phyloP scores from a whole-genome alignment of 257 asterid genomes.

The Ehretia macrophylla region DNA sequence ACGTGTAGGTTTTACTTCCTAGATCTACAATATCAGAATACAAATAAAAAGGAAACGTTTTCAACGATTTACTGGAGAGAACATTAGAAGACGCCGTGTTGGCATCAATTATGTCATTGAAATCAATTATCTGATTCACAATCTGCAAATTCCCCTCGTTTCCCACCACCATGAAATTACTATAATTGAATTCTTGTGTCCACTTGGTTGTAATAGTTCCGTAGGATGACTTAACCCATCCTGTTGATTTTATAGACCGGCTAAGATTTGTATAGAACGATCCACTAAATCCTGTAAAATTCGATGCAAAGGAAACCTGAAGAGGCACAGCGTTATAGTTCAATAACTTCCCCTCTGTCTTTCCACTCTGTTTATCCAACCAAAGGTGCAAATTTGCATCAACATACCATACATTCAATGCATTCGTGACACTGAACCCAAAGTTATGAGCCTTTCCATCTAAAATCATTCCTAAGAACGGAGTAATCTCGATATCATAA shows the following conservation, averaged over 20 bases:
- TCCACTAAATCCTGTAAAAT: slow-evolving; percentile 60
- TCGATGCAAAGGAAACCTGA: slow-evolving; percentile 21
- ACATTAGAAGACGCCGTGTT: slow-evolving; percentile 17
- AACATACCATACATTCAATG: slow-evolving; percentile 68
- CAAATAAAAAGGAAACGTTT: slow-evolving; percentile 31
- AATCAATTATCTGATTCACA: slow-evolving; percentile 49
- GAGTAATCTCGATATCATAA: slow-evolving; percentile 70
- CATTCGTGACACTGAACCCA: slow-evolving; percentile 53
- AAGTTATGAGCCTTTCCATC: slow-evolving; percentile 57
- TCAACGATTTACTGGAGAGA: slow-evolving; percentile 15
- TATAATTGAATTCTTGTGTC: slow-evolving; percentile 34
- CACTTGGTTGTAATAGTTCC: slow-evolving; percentile 44
- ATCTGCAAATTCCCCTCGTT: slow-evolving; percentile 55
- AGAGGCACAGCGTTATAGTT: slow-evolving; percentile 23
- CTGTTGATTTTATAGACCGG: slow-evolving; percentile 44
- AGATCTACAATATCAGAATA: slow-evolving; percentile 35
- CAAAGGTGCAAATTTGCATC: slow-evolving; percentile 87
- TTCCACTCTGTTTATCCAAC: slow-evolving; percentile 47
- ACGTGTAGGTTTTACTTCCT: slow-evolving; percentile 40
- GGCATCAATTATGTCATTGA: slow-evolving; percentile 28
- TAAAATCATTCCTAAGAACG: slow-evolving; percentile 42
- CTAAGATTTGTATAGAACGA: slow-evolving; percentile 36
- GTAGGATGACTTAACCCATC: slow-evolving; percentile 59
- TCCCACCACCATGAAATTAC: slow-evolving; percentile 50
- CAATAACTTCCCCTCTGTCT: slow-evolving; percentile 44